Evolutionary conservation across 208 protist species (phyloP), one percentile per base, ranked within the genome.

Genomic region (Leishmania mexicana): DNA sequence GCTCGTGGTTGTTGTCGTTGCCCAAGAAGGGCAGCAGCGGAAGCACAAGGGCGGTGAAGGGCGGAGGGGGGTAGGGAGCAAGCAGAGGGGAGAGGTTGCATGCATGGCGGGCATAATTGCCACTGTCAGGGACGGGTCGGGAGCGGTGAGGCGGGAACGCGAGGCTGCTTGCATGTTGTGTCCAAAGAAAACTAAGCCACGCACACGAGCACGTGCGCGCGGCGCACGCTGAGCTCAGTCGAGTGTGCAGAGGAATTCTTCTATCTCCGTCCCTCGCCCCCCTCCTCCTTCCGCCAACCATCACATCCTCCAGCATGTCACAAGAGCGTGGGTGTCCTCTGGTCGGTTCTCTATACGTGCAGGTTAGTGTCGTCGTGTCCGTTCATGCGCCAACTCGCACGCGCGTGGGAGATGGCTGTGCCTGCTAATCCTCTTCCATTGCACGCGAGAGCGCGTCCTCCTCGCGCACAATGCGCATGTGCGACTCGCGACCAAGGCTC

Each of bases 401-500:
- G 28, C 31, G n/a, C 54, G 6, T 40, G 71, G 8, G 47, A 45
- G 31, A 31, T 7, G 42, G 31, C 31, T 47, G 51, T n/a, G 31
- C 73, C 19, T 1, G 15, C 38, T 79, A 83, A 17, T 76, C 38
- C 13, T 64, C 75, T 17, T 79, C 42, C 67, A 86, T 67, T 5
- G 62, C 54, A 67, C 72, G 78, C 53, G 10, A 28, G 1, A 73
- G 45, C 28, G 45, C 6, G 64, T 85, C 81, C 62, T 58, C 81
- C 8, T 73, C 62, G 60, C 77, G 83, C 42, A 76, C 78, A 70
- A 91, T 86, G n/a, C 53, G 81, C 85, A 94, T 89, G 58, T 75
- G 80, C 53, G 89, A 76, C 87, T 96, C 93, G 13, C 74, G 82
- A 1, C 87, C 90, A 5, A 96, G 70, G 3, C 82, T 77, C 40